phyloP scores from a whole-genome alignment of 1,284 basidiomycete species.

The Mycena citricolor region DNA sequence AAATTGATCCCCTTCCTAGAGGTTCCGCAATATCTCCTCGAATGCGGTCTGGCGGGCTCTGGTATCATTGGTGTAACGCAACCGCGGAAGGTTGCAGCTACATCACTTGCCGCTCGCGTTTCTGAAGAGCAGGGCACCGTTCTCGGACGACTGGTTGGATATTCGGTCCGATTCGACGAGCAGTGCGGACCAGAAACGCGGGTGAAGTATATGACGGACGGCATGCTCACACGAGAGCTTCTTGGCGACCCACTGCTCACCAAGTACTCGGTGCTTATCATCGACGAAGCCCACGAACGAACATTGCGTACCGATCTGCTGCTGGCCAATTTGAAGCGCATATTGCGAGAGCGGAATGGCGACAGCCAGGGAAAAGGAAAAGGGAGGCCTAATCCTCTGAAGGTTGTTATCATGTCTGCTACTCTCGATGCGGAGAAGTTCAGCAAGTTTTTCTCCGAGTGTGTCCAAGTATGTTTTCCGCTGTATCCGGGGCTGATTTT shows the following conservation, averaged over 20 bases:
- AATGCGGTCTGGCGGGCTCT: constrained; percentile 76
- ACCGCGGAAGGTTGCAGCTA: constrained; percentile 94
- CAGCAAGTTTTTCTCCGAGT: constrained; percentile 89
- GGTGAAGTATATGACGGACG: constrained; percentile 99
- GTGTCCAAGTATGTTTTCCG: constrained; percentile 14
- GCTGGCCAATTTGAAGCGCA: constrained; percentile 84
- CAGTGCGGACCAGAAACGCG: constrained; percentile 93
- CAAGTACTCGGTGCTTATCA: constrained; percentile 95
- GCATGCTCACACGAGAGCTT: constrained; percentile 95
- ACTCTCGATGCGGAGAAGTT: constrained; percentile 98
- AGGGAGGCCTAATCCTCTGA: constrained; percentile 49
- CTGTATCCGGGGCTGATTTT: constrained; percentile 21
- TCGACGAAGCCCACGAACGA: constrained; percentile 98
- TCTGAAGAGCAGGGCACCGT: constrained; percentile 92
- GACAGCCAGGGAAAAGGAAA: constrained; percentile 13
- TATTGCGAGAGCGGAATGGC: constrained; percentile 81
- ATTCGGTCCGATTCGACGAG: constrained; percentile 98
- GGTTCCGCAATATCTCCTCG: constrained; percentile 77
- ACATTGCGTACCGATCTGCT: constrained; percentile 98
- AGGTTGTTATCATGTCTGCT: constrained; percentile 98
- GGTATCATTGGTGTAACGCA: constrained; percentile 98
- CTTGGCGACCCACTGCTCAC: constrained; percentile 93
- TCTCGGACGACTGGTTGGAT: constrained; percentile 90
- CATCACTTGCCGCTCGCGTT: constrained; percentile 98
- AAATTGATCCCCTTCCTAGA: constrained; percentile 36